phyloP scores from a whole-genome alignment of 306 rosid genomes.

The Lablab purpureus region DNA sequence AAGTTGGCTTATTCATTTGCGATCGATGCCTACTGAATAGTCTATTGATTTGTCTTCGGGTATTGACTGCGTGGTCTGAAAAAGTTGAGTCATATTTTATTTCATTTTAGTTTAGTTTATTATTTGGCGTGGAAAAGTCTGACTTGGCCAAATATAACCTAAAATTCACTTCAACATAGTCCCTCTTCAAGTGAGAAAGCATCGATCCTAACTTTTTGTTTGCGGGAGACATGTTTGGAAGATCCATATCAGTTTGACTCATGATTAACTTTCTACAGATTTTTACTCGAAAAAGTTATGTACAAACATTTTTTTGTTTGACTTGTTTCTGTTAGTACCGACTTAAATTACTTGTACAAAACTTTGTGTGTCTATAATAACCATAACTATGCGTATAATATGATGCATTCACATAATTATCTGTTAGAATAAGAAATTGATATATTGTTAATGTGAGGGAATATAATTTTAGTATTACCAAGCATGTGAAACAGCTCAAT shows the following conservation, averaged over 20 bases:
- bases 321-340: neutral
- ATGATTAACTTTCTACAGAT: neutral
- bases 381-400: neutral
- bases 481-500: too few species aligned
- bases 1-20: constrained; percentile 10
- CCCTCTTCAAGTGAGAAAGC: constrained; percentile 21
- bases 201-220: constrained; percentile 4
- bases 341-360: neutral
- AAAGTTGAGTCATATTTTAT: constrained; percentile 2
- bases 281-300: neutral
- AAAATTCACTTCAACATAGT: neutral
- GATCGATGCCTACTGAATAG: neutral
- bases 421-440: neutral
- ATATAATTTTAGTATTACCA: too few species aligned
- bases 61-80: constrained; percentile 11
- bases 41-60: neutral
- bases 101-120: neutral
- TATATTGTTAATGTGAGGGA: neutral
- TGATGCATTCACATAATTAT: neutral
- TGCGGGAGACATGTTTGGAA: neutral
- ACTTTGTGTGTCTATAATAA: neutral
- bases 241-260: neutral
- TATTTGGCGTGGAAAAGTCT: neutral
- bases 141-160: neutral
- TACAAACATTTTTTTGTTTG: neutral